phyloP scores from a whole-genome alignment of 106 monocot genomes.

The Apostasia ramifera region DNA sequence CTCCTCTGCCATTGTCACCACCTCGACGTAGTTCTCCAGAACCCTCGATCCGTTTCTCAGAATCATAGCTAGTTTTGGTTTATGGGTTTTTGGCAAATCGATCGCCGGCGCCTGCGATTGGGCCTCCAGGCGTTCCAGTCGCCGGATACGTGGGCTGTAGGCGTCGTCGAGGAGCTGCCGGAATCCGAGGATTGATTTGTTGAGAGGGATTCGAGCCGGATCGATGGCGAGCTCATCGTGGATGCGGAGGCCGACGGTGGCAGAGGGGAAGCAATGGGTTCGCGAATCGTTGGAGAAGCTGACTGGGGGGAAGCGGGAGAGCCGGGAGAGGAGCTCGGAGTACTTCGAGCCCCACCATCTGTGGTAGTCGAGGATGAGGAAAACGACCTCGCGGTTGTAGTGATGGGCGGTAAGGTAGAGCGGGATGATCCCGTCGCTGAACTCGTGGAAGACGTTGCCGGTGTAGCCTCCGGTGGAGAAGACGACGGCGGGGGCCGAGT shows the following conservation, averaged over 20 bases:
- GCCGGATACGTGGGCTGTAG: conserved; percentile 26
- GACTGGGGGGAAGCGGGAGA: conserved; percentile 35
- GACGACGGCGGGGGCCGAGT: conserved; percentile 49
- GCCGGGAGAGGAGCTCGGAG: conserved; percentile 26
- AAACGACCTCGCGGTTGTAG: conserved; percentile 31
- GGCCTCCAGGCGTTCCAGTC: conserved; percentile 2
- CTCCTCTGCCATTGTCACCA: conserved; percentile 28
- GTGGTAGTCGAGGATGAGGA: conserved; percentile 49
- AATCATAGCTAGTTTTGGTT: conserved; percentile 52
- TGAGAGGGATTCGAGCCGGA: conserved; percentile 9
- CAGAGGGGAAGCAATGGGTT: conserved; percentile 55
- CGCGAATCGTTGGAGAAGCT: conserved; percentile 36
- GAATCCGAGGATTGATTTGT: conserved; percentile 34
- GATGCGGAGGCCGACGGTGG: conserved; percentile 45
- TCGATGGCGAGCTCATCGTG: conserved; percentile 53
- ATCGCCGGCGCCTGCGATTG: background rate
- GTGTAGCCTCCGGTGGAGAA: conserved; percentile 83
- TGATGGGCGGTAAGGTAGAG: conserved; percentile 47
- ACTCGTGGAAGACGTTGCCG: conserved; percentile 69
- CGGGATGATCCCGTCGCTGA: conserved; percentile 62
- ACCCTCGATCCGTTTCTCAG: conserved; percentile 59
- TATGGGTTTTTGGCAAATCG: background rate
- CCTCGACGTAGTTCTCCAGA: conserved; percentile 57
- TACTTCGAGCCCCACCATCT: conserved; percentile 63
- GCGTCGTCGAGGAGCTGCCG: conserved; percentile 38